phyloP scores from a whole-genome alignment of 352 stramenopile species.

The Peronosclerospora sorghi region DNA sequence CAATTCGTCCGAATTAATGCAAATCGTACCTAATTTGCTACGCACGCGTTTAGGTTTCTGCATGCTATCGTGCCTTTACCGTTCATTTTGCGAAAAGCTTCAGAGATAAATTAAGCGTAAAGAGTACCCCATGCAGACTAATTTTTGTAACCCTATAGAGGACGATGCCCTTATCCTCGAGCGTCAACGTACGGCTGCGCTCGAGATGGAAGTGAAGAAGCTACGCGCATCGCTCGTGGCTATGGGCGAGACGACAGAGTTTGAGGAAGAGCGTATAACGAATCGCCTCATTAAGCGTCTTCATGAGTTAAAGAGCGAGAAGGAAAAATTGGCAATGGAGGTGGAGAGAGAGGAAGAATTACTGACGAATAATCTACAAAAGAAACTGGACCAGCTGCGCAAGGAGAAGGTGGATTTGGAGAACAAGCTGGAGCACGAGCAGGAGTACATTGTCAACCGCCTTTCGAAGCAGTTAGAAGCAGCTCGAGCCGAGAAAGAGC shows the following conservation, averaged over 20 bases:
- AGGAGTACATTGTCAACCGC: slow-evolving; percentile 90
- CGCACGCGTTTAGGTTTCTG: slow-evolving; percentile 2
- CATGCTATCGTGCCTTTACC: not conserved
- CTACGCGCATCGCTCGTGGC: slow-evolving; percentile 61
- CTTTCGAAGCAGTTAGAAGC: slow-evolving; percentile 77
- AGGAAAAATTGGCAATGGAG: slow-evolving; percentile 81
- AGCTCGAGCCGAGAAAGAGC: slow-evolving; percentile 56
- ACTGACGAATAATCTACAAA: slow-evolving; percentile 83
- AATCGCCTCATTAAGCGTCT: slow-evolving; percentile 79
- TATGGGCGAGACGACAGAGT: slow-evolving; percentile 73
- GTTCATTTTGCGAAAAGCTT: slow-evolving; percentile 16
- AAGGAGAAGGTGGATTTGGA: slow-evolving; percentile 87
- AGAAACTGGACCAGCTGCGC: slow-evolving; percentile 81
- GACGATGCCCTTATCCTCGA: slow-evolving; percentile 53
- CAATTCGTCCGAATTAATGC: not conserved
- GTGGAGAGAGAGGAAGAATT: slow-evolving; percentile 87
- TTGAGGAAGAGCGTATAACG: slow-evolving; percentile 75
- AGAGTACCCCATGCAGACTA: slow-evolving; percentile 7
- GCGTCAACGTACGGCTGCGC: slow-evolving; percentile 56
- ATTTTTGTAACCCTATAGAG: slow-evolving; percentile 4
- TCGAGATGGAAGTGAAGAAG: slow-evolving; percentile 57
- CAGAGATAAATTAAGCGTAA: not conserved
- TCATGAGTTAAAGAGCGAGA: slow-evolving; percentile 74
- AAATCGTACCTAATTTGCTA: not conserved
- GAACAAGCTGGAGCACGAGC: slow-evolving; percentile 87